phyloP scores from a whole-genome alignment of 192 early-diverging fungal species.

The Coemansia sp. region DNA sequence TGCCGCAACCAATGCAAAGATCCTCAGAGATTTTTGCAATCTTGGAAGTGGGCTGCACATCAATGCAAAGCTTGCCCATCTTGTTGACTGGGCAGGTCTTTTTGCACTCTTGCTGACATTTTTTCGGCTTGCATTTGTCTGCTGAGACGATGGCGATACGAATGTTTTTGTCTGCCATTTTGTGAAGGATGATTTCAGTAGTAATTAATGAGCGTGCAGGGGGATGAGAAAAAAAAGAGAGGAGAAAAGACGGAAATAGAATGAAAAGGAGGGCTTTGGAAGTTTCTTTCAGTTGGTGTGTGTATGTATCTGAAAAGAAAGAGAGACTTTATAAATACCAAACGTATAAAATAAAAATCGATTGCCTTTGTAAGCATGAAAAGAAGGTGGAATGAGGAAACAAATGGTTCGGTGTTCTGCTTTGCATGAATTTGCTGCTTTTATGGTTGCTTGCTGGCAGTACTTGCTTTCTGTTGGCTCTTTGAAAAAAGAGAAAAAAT shows the following conservation, averaged over 20 bases:
- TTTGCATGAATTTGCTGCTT: too few species aligned
- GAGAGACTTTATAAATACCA: background rate
- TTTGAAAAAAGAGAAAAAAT: constrained; percentile 11
- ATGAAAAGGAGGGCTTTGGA: background rate
- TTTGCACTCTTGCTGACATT: constrained; percentile 98
- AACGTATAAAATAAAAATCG: too few species aligned
- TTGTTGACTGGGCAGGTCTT: constrained; percentile 92
- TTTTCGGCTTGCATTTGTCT: constrained; percentile 99
- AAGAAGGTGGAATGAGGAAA: too few species aligned
- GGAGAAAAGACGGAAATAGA: background rate
- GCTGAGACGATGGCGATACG: constrained; percentile 91
- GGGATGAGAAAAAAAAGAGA: constrained; percentile 6
- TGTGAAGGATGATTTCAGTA: background rate
- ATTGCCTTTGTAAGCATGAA: too few species aligned
- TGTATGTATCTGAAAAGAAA: background rate
- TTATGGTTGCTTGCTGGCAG: too few species aligned
- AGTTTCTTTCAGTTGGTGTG: background rate
- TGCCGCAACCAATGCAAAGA: constrained; percentile 97
- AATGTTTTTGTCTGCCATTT: constrained; percentile 84
- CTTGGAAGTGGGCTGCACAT: constrained; percentile 82
- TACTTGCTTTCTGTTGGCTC: too few species aligned
- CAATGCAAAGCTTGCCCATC: constrained; percentile 97
- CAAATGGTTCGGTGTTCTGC: too few species aligned
- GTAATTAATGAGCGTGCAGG: background rate
- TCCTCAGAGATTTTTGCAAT: constrained; percentile 93